phyloP scores from a whole-genome alignment of 805 yeast species.

The Lachancea kluyveri region DNA sequence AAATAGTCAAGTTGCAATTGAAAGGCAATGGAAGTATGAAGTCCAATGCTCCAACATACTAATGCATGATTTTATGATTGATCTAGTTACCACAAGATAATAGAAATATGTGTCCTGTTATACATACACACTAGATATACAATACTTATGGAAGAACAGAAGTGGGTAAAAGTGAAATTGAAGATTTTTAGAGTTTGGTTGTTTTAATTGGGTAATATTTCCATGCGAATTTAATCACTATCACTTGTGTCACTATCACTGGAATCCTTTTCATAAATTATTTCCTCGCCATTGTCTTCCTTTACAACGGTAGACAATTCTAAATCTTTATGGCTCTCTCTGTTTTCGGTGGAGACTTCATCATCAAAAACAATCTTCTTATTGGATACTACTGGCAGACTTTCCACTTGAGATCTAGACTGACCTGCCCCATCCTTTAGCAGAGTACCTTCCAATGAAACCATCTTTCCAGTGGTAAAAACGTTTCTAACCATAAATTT shows the following conservation, averaged over 20 bases:
- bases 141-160: too few relatives aligned
- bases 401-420: conserved; percentile 41
- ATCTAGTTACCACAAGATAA: too few relatives aligned
- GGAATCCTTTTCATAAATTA: conserved; percentile 29
- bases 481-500: conserved; percentile 68
- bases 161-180: too few relatives aligned
- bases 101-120: too few relatives aligned
- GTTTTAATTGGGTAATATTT: conserved; percentile 1
- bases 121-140: too few relatives aligned
- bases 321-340: conserved; percentile 31
- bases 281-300: conserved; percentile 31
- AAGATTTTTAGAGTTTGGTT: too few relatives aligned
- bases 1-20: too few relatives aligned
- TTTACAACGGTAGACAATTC: conserved; percentile 26
- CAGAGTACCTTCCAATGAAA: conserved; percentile 85
- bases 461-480: conserved; percentile 70
- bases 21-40: too few relatives aligned
- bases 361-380: conserved; percentile 47
- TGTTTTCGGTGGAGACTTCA: conserved; percentile 32
- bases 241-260: conserved; percentile 28
- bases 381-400: conserved; percentile 45
- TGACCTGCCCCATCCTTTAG: conserved; percentile 25
- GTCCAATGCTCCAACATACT: too few relatives aligned
- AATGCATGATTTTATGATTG: too few relatives aligned
- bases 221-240: conserved; percentile 13